Conservation (phyloP, 768 basidiomycete species). For the Mycena indigotica region DNA sequence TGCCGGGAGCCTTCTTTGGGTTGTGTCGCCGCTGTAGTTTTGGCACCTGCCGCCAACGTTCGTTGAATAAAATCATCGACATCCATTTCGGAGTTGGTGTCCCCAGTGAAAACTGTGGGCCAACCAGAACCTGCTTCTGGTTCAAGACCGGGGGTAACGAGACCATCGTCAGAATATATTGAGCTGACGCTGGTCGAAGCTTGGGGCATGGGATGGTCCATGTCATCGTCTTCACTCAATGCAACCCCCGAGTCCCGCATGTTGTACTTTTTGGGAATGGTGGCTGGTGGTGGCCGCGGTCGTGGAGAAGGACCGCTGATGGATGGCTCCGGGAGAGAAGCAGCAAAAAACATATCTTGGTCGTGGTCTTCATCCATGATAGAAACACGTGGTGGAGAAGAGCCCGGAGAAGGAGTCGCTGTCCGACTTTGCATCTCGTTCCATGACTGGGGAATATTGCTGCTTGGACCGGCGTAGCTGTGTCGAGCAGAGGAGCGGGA, state of each 20-base stretch:
- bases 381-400: constrained; percentile 43
- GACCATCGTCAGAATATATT: constrained; percentile 60
- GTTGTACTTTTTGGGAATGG: constrained; percentile 68
- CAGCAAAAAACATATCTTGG: constrained; percentile 59
- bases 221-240: constrained; percentile 62
- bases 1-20: constrained; percentile 72
- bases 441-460: constrained; percentile 40
- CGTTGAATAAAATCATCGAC: constrained; percentile 75
- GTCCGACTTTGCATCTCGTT: constrained; percentile 43
- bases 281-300: constrained; percentile 35
- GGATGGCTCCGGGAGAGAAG: constrained; percentile 48
- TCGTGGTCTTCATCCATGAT: constrained; percentile 44
- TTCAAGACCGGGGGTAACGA: constrained; percentile 68
- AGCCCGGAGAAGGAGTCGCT: constrained; percentile 49
- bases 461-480: constrained; percentile 60
- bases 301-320: constrained; percentile 64
- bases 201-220: constrained; percentile 48
- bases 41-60: constrained; percentile 62
- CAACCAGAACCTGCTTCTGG: constrained; percentile 62
- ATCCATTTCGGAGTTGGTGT: constrained; percentile 45
- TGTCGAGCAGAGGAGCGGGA: constrained; percentile 49
- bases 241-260: constrained; percentile 69
- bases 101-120: constrained; percentile 51
- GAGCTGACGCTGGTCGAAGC: constrained; percentile 68
- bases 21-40: constrained; percentile 40